These are phyloP conservation scores for Ampelocalamus luodianensis DNA, from an alignment of 176 grass and related monocot genomes.

Conservation along the genomic window DNA sequence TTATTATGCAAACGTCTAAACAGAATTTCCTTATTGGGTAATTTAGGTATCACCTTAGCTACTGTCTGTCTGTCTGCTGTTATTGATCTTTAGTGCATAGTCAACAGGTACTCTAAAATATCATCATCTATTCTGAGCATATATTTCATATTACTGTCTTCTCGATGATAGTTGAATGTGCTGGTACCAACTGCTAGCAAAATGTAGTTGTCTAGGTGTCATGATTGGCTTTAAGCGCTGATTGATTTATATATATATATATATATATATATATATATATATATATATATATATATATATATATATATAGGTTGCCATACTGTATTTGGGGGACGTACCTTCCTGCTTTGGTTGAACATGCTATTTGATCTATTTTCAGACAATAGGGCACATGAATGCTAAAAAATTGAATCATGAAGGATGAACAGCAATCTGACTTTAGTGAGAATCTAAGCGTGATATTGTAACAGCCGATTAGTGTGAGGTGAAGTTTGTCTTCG, in stretches of 20 bases:
- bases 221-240: slow-evolving; percentile 12
- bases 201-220: background rate
- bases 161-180: background rate
- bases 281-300: too few relatives aligned
- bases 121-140: background rate
- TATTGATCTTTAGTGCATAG: background rate
- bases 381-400: background rate
- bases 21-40: background rate
- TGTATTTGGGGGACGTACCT: background rate
- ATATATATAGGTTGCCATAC: too few relatives aligned
- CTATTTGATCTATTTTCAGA: slow-evolving; percentile 1
- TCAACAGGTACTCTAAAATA: background rate
- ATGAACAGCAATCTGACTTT: background rate
- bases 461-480: background rate
- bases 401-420: background rate
- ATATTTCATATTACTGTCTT: background rate
- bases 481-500: background rate
- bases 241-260: too few relatives aligned
- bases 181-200: background rate
- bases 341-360: background rate
- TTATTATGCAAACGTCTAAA: background rate
- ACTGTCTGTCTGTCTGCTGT: background rate
- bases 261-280: too few relatives aligned
- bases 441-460: background rate
- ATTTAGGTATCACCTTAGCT: background rate